A percentile compares a stretch with the other conserved stretches of the same genome.
Evolutionary conservation across 2,329 filamentous ascomycete genomes (phyloP).

Genomic region (Sarocladium brachiariae): DNA sequence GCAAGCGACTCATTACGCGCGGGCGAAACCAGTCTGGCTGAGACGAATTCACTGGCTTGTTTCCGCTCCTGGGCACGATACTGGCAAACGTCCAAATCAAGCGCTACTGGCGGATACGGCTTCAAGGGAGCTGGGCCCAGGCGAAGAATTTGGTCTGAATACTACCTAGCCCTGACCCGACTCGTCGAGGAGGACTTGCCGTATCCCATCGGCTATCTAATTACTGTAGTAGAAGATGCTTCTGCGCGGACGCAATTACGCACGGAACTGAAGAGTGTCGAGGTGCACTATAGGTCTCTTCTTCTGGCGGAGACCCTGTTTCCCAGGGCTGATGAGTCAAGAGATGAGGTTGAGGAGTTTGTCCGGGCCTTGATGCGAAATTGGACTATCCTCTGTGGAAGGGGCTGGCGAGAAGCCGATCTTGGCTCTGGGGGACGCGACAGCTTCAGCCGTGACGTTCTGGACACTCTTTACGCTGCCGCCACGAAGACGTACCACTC

Average conservation of each 20-base stretch:
- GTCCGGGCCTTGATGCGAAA: constrained; percentile 73
- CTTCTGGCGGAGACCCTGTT: constrained; percentile 76
- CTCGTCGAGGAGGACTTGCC: constrained; percentile 62
- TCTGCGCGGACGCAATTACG: constrained; percentile 59
- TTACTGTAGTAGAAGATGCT: constrained; percentile 35
- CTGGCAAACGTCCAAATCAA: constrained; percentile 48
- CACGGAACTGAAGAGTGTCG: constrained; percentile 71
- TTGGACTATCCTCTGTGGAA: constrained; percentile 76
- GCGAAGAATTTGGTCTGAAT: constrained; percentile 73
- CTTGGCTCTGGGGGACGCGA: constrained; percentile 76
- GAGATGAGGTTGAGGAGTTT: constrained; percentile 75
- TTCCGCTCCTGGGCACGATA: constrained; percentile 65
- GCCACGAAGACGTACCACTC: constrained; percentile 95
- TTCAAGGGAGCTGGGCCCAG: constrained; percentile 53
- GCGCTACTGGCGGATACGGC: constrained; percentile 47
- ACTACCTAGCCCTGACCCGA: constrained; percentile 73
- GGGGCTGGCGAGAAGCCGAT: constrained; percentile 73
- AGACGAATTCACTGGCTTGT: constrained; percentile 46
- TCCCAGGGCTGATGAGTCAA: constrained; percentile 73
- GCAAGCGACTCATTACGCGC: constrained; percentile 52
- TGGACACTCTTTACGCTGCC: constrained; percentile 85
- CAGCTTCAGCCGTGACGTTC: constrained; percentile 64
- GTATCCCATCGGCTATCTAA: constrained; percentile 45
- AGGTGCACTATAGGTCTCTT: constrained; percentile 71
- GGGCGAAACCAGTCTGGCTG: constrained; percentile 41